Evolutionary conservation across 192 early-diverging fungal species (phyloP).

Genomic region (Coemansia interrupta): DNA sequence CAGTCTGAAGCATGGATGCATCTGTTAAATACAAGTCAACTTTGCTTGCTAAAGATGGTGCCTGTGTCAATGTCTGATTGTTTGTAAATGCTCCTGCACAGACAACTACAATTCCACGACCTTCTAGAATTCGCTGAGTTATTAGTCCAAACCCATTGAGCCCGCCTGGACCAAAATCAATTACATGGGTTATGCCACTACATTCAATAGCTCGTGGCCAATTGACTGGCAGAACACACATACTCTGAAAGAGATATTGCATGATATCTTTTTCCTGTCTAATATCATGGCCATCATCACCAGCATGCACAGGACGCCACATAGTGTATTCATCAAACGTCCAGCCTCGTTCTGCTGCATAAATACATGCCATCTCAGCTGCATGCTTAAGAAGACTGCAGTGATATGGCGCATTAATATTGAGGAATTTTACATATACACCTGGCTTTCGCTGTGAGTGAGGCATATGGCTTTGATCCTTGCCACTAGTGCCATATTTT

Average conservation of each 20-base stretch:
- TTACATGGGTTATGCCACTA: conserved; percentile 70
- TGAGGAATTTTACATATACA: conserved; percentile 77
- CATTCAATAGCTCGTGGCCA: conserved; percentile 61
- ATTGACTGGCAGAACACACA: conserved; percentile 59
- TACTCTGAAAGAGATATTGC: conserved; percentile 62
- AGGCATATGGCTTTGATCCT: conserved; percentile 69
- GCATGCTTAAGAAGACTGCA: conserved; percentile 64
- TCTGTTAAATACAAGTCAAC: conserved; percentile 60
- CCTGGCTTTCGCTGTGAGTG: conserved; percentile 75
- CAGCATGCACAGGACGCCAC: conserved; percentile 64
- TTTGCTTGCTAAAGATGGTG: conserved; percentile 63
- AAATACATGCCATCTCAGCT: conserved; percentile 58
- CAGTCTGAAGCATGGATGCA: conserved; percentile 14
- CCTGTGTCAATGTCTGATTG: conserved; percentile 33
- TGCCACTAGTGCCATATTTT: conserved; percentile 55
- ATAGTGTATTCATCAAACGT: conserved; percentile 50
- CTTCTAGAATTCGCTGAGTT: conserved; percentile 80
- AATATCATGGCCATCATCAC: conserved; percentile 78
- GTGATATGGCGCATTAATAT: conserved; percentile 85
- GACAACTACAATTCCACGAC: conserved; percentile 62
- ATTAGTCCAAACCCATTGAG: conserved; percentile 75
- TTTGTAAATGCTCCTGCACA: conserved; percentile 11
- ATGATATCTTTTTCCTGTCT: conserved; percentile 58
- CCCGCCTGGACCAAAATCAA: conserved; percentile 91
- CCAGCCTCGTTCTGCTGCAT: conserved; percentile 57